Evolutionary conservation across 352 stramenopile genomes (phyloP).

Genomic region (Phytophthora constricta): DNA sequence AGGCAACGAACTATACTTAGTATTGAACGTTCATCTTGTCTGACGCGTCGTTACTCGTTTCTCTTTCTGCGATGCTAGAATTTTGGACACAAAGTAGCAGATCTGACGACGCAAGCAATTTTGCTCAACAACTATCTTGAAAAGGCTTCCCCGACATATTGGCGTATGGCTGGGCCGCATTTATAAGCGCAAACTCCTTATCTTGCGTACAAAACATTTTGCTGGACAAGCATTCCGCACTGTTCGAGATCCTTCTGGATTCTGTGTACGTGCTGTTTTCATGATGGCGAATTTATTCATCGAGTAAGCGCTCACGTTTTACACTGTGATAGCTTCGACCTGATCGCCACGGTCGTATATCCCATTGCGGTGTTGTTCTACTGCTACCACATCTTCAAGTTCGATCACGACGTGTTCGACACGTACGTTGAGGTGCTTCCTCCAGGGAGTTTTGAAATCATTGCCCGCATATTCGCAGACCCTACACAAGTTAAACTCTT

Average conservation of each 20-base stretch:
- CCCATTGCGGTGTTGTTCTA: conserved; percentile 42
- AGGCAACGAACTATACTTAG: conserved; percentile 4
- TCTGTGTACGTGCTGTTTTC: conserved; percentile 30
- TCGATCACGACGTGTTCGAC: conserved; percentile 34
- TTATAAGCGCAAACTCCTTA: conserved; percentile 39
- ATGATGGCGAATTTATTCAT: neutral
- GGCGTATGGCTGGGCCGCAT: conserved; percentile 35
- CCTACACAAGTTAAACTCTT: conserved; percentile 39
- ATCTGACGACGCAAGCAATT: conserved; percentile 35
- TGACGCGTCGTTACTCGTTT: conserved; percentile 6
- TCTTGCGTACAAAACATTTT: conserved; percentile 33
- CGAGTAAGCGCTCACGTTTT: neutral
- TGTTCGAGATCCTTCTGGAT: conserved; percentile 45
- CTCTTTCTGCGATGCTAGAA: conserved; percentile 38
- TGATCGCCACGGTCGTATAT: conserved; percentile 41
- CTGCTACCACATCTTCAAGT: conserved; percentile 41
- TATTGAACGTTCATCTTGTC: neutral
- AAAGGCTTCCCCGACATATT: conserved; percentile 34
- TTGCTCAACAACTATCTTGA: conserved; percentile 39
- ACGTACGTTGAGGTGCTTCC: conserved; percentile 26
- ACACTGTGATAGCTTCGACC: conserved; percentile 34
- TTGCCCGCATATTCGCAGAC: conserved; percentile 38
- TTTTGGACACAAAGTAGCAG: conserved; percentile 38
- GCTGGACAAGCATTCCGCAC: conserved; percentile 27
- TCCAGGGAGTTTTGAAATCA: conserved; percentile 40